Percentiles rank a stretch among this genome's conserved stretches.
Conservation (phyloP, 352 stramenopile genomes). For the Bremia lactucae region DNA sequence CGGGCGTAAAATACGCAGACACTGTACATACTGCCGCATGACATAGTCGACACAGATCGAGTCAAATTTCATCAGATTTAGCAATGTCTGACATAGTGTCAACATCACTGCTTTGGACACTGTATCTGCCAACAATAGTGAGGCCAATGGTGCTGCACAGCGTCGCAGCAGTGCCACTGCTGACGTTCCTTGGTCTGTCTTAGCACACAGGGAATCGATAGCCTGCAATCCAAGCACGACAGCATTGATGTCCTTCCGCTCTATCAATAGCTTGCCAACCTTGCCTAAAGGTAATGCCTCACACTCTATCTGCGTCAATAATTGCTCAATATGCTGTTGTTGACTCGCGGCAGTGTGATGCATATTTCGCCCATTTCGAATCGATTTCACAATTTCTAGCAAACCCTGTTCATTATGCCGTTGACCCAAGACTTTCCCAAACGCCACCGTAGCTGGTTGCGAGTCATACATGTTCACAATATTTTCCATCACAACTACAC, state of each 20-base stretch:
- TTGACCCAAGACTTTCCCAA: constrained; percentile 32
- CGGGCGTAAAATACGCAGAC: constrained; percentile 31
- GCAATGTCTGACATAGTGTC: constrained; percentile 50
- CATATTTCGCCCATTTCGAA: constrained; percentile 32
- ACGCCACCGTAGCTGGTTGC: constrained; percentile 30
- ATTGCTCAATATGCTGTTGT: constrained; percentile 42
- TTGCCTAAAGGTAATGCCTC: constrained; percentile 1
- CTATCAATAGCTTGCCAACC: constrained; percentile 11
- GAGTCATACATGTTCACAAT: constrained; percentile 46
- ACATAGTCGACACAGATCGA: constrained; percentile 23
- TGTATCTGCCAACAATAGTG: constrained; percentile 26
- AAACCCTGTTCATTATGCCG: constrained; percentile 24
- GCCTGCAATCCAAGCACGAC: constrained; percentile 25
- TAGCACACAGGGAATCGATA: constrained; percentile 36
- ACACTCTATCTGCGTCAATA: constrained; percentile 22
- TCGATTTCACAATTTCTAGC: constrained; percentile 13
- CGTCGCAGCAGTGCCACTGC: constrained; percentile 29
- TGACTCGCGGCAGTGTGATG: constrained; percentile 31
- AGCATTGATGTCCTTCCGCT: constrained; percentile 14
- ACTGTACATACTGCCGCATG: constrained; percentile 38
- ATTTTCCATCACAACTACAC: constrained; percentile 25
- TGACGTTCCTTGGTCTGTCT: constrained; percentile 27
- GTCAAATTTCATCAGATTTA: constrained; percentile 51
- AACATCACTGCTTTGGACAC: constrained; percentile 54
- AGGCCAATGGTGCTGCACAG: constrained; percentile 30